A percentile compares a stretch with the other conserved stretches of the same genome.
Conservation (phyloP, 176 grass and related monocot genomes). For the Phragmites australis region DNA sequence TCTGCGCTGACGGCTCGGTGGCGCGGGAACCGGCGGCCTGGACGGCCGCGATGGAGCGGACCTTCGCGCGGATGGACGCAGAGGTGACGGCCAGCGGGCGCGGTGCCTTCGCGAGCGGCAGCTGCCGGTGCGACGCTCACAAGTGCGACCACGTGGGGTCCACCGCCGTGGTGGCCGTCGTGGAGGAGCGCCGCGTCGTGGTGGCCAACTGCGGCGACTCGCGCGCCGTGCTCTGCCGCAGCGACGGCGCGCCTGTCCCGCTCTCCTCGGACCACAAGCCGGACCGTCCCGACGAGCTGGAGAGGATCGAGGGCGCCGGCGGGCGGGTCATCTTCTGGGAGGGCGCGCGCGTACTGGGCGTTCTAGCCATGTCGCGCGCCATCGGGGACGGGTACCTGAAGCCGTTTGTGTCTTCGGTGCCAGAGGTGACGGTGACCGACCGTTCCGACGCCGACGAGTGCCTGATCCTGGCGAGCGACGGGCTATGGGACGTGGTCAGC, state of each 20-base stretch:
- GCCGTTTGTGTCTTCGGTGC: slow-evolving; percentile 61
- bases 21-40: neutral
- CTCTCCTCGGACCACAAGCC: slow-evolving; percentile 92
- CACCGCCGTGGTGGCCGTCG: slow-evolving; percentile 74
- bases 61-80: slow-evolving; percentile 70
- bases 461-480: slow-evolving; percentile 88
- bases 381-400: slow-evolving; percentile 83
- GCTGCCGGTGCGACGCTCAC: slow-evolving; percentile 68
- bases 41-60: slow-evolving; percentile 53
- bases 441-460: slow-evolving; percentile 67
- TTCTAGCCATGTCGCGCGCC: slow-evolving; percentile 87
- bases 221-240: slow-evolving; percentile 79
- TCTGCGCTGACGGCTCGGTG: neutral
- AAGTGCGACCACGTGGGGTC: slow-evolving; percentile 78
- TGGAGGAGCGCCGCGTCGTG: slow-evolving; percentile 45
- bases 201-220: slow-evolving; percentile 83
- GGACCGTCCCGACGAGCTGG: slow-evolving; percentile 77
- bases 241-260: slow-evolving; percentile 35
- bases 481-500: slow-evolving; percentile 88
- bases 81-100: slow-evolving; percentile 34
- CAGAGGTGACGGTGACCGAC: slow-evolving; percentile 75
- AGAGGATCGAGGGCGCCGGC: slow-evolving; percentile 64
- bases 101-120: neutral
- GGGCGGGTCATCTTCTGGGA: slow-evolving; percentile 92
- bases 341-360: slow-evolving; percentile 74